Evolutionary conservation across 2,329 filamentous ascomycete species (phyloP), one percentile per base, ranked within the genome.

Genomic region (Sphaerulina populicola): DNA sequence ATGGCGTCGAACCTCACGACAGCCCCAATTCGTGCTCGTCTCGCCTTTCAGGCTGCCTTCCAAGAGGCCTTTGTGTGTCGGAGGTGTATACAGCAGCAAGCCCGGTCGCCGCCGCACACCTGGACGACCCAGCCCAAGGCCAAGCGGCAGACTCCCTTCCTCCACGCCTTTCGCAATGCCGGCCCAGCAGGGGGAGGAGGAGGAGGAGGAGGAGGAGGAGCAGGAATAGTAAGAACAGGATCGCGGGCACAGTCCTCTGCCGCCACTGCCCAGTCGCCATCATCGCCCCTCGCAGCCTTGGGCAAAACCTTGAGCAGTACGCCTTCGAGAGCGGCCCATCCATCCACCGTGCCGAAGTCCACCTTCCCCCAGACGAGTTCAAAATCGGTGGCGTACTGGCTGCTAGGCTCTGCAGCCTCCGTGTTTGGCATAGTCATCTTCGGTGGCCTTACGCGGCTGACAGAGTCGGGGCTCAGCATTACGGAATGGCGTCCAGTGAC

Each of bases 401-500:
- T 98, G 41, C 73, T 98, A 50, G 91, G 82, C 42, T 96, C 90
- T 61, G 90, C 93, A 1, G 86, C 81, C 39, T 94, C 88, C 67
- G 93, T 97, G 47, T 98, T 97, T 71, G 93, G 93, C 54, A 95
- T 98, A 63, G 90, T 98, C 46, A 81, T 98, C 40, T 94, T 94
- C 69, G 93, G 93, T 52, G 93, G 93, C 5, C 76, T 98, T 61
- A 98, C 93, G 29, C 78, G 93, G 53, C 76, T 98, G 60, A 98
- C 93, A 3, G 93, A 98, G 72, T 98, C 93, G 60, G 93, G 91
- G 41, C 77, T 98, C 59, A 96, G 90, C 68, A 98, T 98, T 63
- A 98, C 93, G 57, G 93, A 98, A 86, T 98, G 93, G 93, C 85
- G 83, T 60, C 93, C 93, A 44, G 90, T 98, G 39, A 97, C 93